Evolutionary conservation across 306 rosid genomes (phyloP).

Genomic region (Prunus persica): Prunus_persica_NCBIv2 NC_034014.1:5655001-5655500

Average conservation of each 20-base stretch:
- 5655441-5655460: neutral
- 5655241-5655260: neutral
- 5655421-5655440: neutral
- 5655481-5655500: conserved; percentile 13
- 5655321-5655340: neutral
- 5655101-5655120: neutral
- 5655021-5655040: neutral
- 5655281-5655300: neutral
- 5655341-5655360: neutral
- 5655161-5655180: neutral
- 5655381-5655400: neutral
- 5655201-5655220: neutral
- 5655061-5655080: conserved; percentile 2
- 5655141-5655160: neutral
- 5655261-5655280: neutral
- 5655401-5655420: neutral
- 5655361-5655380: neutral
- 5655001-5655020: neutral
- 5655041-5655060: neutral
- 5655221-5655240: neutral
- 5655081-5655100: conserved; percentile 1
- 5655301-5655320: neutral
- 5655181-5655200: neutral
- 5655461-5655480: neutral
- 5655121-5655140: neutral